A percentile compares a stretch with the other conserved stretches of the same genome.
Conservation (phyloP, 345 rosid species). For the Gossypium stocksii region DNA sequence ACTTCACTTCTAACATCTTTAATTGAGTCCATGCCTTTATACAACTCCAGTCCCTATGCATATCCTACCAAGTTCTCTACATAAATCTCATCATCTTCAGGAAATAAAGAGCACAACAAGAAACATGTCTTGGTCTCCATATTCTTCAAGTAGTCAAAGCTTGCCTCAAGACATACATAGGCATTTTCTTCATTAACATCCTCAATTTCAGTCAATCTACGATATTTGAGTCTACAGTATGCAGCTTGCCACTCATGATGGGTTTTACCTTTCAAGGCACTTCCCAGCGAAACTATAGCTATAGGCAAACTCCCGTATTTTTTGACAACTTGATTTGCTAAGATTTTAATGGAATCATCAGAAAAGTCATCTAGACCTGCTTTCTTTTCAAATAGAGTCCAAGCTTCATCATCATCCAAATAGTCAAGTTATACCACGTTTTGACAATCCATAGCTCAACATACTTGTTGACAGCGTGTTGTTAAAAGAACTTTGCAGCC, state of each 20-base stretch:
- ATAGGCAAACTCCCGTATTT: neutral
- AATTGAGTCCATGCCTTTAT: neutral
- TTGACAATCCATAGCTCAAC: neutral
- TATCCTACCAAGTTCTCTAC: neutral
- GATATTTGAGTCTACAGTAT: neutral
- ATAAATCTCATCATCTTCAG: neutral
- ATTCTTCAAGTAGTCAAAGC: neutral
- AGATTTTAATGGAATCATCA: neutral
- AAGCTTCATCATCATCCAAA: neutral
- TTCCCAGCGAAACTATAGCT: neutral
- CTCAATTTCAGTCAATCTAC: neutral
- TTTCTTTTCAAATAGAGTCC: neutral
- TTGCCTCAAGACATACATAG: neutral
- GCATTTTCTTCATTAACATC: neutral
- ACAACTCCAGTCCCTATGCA: conserved; percentile 2
- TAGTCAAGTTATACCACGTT: neutral
- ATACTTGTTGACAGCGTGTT: neutral
- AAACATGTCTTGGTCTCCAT: neutral
- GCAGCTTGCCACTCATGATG: neutral
- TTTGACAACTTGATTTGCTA: neutral
- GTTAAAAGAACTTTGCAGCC: neutral
- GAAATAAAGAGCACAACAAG: neutral
- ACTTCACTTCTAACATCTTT: neutral
- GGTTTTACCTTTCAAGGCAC: neutral
- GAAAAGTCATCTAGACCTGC: neutral